Percentiles rank a stretch among this genome's conserved stretches.
phyloP scores from a whole-genome alignment of 108 stramenopile genomes.

The Skeletonema tropicum region DNA sequence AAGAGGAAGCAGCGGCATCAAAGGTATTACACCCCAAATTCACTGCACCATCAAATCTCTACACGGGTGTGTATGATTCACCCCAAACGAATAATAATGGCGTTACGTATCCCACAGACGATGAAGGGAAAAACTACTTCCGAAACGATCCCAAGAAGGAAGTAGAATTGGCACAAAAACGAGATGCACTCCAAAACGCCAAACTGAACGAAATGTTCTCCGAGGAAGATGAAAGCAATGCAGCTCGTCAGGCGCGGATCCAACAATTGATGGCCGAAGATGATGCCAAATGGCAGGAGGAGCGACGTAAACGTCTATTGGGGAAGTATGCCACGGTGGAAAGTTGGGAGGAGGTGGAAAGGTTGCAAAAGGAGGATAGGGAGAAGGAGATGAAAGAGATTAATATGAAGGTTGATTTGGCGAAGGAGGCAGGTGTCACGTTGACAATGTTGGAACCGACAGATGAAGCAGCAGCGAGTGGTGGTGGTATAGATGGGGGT shows the following conservation, averaged over 20 bases:
- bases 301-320: conserved; percentile 60
- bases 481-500: conserved; percentile 1
- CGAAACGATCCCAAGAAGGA: conserved; percentile 20
- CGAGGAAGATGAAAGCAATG: conserved; percentile 32
- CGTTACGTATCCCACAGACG: neutral
- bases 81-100: neutral
- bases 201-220: conserved; percentile 45
- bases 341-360: conserved; percentile 59
- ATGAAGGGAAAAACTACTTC: conserved; percentile 12
- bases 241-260: conserved; percentile 41
- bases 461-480: neutral
- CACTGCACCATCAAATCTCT: conserved; percentile 20
- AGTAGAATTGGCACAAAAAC: conserved; percentile 17
- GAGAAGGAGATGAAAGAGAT: conserved; percentile 38
- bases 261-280: conserved; percentile 58
- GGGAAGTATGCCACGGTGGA: conserved; percentile 74
- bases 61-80: conserved; percentile 13
- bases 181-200: conserved; percentile 42
- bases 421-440: conserved; percentile 5
- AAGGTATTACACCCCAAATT: neutral
- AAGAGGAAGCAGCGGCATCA: neutral
- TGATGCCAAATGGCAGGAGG: conserved; percentile 66
- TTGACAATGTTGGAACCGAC: neutral
- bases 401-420: conserved; percentile 1
- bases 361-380: conserved; percentile 47